Conservation (phyloP, 495 filamentous ascomycete genomes). For the Poronia punctata region DNA sequence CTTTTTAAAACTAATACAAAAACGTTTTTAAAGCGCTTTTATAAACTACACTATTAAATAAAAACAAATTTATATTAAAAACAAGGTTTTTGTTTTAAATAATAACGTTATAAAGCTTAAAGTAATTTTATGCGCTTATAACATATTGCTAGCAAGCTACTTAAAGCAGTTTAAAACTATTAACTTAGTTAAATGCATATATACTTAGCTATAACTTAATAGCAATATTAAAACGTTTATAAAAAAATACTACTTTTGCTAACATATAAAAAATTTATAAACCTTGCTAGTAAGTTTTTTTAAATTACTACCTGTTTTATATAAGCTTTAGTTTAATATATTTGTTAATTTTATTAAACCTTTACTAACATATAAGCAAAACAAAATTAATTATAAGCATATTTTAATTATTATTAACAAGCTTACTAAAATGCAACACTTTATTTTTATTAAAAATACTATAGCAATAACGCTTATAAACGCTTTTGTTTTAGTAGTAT, state of each 20-base stretch:
- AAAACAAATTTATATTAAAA: not conserved
- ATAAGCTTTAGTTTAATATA: not conserved
- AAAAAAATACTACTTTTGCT: not conserved
- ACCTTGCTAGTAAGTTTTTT: not conserved
- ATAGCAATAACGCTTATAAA: too few relatives aligned
- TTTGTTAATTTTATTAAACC: not conserved
- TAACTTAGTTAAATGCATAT: not conserved
- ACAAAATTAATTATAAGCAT: conserved; percentile 15
- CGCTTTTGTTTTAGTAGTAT: too few relatives aligned
- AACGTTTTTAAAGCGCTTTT: not conserved
- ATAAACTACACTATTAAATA: not conserved
- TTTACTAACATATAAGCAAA: not conserved
- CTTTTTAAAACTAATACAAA: not conserved
- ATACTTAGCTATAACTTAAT: not conserved
- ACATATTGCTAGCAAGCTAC: not conserved
- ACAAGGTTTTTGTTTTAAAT: not conserved
- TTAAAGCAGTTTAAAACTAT: not conserved
- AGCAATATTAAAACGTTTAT: not conserved
- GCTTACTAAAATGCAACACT: conserved; percentile 73
- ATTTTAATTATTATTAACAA: conserved; percentile 80
- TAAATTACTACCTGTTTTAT: not conserved
- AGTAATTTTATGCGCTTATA: not conserved
- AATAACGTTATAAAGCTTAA: not conserved
- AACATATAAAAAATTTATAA: not conserved
- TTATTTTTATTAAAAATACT: too few relatives aligned